Conservation (phyloP, 176 grass and related monocot genomes). For the Triticum urartu region DNA sequence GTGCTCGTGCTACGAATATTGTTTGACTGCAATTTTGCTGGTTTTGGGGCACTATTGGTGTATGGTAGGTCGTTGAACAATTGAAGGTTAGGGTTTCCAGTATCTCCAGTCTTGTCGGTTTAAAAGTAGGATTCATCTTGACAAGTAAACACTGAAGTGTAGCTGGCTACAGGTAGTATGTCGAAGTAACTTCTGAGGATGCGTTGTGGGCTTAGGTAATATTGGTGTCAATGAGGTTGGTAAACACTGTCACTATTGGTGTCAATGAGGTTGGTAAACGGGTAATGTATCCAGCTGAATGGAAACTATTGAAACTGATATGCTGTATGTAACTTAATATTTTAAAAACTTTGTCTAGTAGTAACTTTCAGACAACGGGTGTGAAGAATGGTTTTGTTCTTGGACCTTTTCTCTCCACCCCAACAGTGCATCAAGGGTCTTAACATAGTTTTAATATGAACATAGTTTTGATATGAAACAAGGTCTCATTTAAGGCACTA, state of each 20-base stretch:
- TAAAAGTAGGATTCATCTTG: neutral
- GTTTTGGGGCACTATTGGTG: neutral
- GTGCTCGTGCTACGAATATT: conserved; percentile 11
- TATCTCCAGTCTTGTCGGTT: neutral
- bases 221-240: neutral
- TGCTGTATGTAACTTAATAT: neutral
- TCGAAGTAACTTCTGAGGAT: neutral
- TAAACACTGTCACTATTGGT: neutral
- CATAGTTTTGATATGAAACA: too few species aligned
- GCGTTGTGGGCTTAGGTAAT: neutral
- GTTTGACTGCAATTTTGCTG: neutral
- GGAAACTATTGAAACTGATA: neutral
- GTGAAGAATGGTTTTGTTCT: too few species aligned
- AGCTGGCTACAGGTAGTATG: neutral
- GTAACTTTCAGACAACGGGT: too few species aligned
- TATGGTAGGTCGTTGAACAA: neutral
- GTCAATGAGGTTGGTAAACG: neutral
- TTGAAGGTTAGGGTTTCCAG: neutral
- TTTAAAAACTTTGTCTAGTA: neutral
- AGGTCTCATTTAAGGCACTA: too few species aligned
- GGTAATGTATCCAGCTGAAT: conserved; percentile 1
- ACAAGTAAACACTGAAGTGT: neutral
- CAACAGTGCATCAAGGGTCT: too few species aligned
- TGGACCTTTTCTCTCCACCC: too few species aligned
- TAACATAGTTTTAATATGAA: too few species aligned